phyloP scores from a whole-genome alignment of 2,329 filamentous ascomycete genomes.

The Pleurostoma richardsiae region DNA sequence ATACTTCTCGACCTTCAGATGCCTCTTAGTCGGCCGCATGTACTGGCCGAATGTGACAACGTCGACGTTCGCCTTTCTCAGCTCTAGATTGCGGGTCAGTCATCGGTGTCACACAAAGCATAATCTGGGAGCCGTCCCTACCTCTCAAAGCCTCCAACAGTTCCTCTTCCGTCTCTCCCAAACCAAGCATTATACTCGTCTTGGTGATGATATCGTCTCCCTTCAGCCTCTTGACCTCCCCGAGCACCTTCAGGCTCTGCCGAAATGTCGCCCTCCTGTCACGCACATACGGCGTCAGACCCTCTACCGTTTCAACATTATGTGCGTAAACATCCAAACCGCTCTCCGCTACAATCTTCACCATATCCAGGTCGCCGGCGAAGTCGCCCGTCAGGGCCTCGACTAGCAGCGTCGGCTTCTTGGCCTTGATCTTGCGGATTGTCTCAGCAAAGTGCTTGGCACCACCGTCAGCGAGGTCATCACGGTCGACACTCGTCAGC shows the following conservation, averaged over 20 bases:
- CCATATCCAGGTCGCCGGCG: slow-evolving; percentile 80
- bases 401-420: slow-evolving; percentile 71
- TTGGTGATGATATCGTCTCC: slow-evolving; percentile 83
- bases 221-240: slow-evolving; percentile 73
- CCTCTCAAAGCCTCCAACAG: slow-evolving; percentile 71
- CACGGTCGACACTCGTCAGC: slow-evolving; percentile 86
- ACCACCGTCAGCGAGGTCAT: slow-evolving; percentile 86
- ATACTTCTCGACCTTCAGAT: slow-evolving; percentile 96
- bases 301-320: slow-evolving; percentile 94
- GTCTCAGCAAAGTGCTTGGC: slow-evolving; percentile 90
- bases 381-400: slow-evolving; percentile 88
- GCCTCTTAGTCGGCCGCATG: slow-evolving; percentile 97
- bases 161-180: slow-evolving; percentile 88
- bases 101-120: not conserved
- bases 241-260: slow-evolving; percentile 75
- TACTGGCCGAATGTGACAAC: slow-evolving; percentile 99
- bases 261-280: slow-evolving; percentile 87
- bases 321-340: slow-evolving; percentile 96
- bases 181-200: slow-evolving; percentile 93
- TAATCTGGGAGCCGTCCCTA: slow-evolving; percentile 24
- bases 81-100: slow-evolving; percentile 40
- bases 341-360: slow-evolving; percentile 74
- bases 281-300: slow-evolving; percentile 80
- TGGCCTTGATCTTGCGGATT: slow-evolving; percentile 86
- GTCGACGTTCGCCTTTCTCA: slow-evolving; percentile 77